phyloP scores from a whole-genome alignment of 2,329 filamentous ascomycete species.

The Hypomyces rosellus region DNA sequence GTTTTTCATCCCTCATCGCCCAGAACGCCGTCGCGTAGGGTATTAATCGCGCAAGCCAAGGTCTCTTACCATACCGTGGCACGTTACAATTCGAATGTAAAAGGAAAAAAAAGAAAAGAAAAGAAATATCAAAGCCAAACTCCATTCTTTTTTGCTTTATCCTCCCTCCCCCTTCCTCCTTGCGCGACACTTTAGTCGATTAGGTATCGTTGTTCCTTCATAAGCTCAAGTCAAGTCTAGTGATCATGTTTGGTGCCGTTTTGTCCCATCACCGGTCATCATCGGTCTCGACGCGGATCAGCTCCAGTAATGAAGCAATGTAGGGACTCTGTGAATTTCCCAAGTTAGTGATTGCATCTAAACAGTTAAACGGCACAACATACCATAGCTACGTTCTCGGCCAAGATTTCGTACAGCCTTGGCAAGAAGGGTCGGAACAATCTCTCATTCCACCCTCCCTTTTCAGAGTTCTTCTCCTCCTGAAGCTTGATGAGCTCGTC shows the following conservation, averaged over 20 bases:
- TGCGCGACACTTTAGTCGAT: too few species aligned
- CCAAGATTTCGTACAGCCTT: conserved; percentile 62
- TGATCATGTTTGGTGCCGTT: neutral
- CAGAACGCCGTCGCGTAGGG: conserved; percentile 12
- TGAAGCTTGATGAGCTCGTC: conserved; percentile 47
- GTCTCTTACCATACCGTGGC: conserved; percentile 7
- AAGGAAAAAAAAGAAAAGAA: conserved; percentile 1
- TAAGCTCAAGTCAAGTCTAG: too few species aligned
- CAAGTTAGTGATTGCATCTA: conserved; percentile 10
- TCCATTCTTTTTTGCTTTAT: neutral
- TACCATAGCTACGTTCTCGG: conserved; percentile 60
- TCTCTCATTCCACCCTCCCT: conserved; percentile 57
- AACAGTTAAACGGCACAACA: conserved; percentile 17
- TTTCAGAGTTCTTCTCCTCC: conserved; percentile 35
- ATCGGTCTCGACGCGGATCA: conserved; percentile 27
- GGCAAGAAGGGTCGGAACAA: conserved; percentile 61
- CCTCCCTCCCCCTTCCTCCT: too few species aligned
- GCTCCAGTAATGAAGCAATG: conserved; percentile 34
- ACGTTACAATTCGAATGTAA: neutral
- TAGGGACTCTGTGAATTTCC: conserved; percentile 30
- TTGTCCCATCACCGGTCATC: conserved; percentile 15
- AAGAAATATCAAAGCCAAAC: neutral
- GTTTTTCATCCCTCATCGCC: conserved; percentile 5
- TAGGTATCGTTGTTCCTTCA: too few species aligned
- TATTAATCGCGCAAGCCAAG: conserved; percentile 10